A percentile compares a stretch with the other conserved stretches of the same genome.
Conservation (phyloP, 2,329 filamentous ascomycete species). For the Diaporthe sp. region DNA sequence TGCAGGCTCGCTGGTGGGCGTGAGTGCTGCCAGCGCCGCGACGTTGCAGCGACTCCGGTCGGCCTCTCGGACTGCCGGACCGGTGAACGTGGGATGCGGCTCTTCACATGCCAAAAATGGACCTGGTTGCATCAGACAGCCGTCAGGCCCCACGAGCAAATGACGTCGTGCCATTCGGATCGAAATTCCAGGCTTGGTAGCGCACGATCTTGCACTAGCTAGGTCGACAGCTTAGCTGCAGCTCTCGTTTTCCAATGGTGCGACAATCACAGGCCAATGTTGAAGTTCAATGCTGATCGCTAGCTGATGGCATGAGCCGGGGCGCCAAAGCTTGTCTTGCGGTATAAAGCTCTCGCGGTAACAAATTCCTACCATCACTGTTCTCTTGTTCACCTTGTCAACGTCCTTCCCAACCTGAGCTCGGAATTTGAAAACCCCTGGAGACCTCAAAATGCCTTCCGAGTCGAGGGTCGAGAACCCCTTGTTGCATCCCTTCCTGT, state of each 20-base stretch:
- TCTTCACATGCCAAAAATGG: constrained; percentile 22
- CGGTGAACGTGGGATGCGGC: constrained; percentile 5
- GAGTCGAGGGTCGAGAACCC: constrained; percentile 52
- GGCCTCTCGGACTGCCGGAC: background rate
- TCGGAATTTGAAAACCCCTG: background rate
- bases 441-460: constrained; percentile 48
- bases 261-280: constrained; percentile 22
- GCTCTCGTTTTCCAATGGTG: constrained; percentile 7
- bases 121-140: constrained; percentile 7
- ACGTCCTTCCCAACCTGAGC: background rate
- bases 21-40: background rate
- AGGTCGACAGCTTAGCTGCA: constrained; percentile 22
- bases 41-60: background rate
- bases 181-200: constrained; percentile 24
- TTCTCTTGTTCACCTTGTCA: background rate
- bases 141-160: constrained; percentile 12
- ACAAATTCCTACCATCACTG: background rate
- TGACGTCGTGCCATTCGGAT: constrained; percentile 27
- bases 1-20: background rate
- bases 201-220: background rate
- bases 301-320: background rate
- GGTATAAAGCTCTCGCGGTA: constrained; percentile 10
- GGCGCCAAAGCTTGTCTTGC: background rate
- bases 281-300: background rate
- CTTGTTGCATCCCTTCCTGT: constrained; percentile 67